Evolutionary conservation across 2,329 filamentous ascomycete genomes (phyloP), one percentile per base, ranked within the genome.

Genomic region (Thelonectria rubi): DNA sequence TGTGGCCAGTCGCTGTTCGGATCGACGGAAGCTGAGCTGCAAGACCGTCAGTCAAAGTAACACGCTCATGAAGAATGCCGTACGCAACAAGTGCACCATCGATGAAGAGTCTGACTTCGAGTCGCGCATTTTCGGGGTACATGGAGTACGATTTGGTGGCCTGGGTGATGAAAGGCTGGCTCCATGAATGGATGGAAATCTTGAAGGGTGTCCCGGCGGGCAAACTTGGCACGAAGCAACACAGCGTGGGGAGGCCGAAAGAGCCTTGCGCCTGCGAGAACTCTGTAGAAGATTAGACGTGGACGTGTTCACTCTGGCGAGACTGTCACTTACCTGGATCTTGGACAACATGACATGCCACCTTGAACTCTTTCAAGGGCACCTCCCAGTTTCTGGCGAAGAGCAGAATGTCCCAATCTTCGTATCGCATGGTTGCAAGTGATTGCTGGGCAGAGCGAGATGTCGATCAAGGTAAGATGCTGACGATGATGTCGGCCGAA

Each of bases 361-460:
- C 92, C 72, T 88, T 89, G 82, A 95, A 97, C 77, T 96, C 93
- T 75, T 92, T 91, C 57, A 94, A 77, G 1, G 93, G 93, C 12
- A 90, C 74, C 69, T 87, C 88, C 69, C 83, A 88, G 63, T 85
- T 83, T 63, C 76, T 77, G 0, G 91, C 89, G 74, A 96, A 96
- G 63, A 96, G 81, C 45, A 96, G 86, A 57, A 95, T 85, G 72
- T 97, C 93, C 93, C 92, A 96, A 72, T 92, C 88, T 69, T 92
- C 86, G 82, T 91, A 96, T 61, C 92, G 88, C 93, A 97, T 96
- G 17, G 64, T 69, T 82, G 76, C 55, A 52, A 60, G 56, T 60
- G 68, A 59, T 26, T 7, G 40, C 40, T 39, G 34, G 12, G 12
- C 34, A 14, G 34, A 37, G 6, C 15, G 12, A 55, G 53, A 62